These are phyloP conservation scores for Chrysoporthe puriensis DNA, from an alignment of 2,329 filamentous ascomycete genomes.

Conservation along the genomic window DNA sequence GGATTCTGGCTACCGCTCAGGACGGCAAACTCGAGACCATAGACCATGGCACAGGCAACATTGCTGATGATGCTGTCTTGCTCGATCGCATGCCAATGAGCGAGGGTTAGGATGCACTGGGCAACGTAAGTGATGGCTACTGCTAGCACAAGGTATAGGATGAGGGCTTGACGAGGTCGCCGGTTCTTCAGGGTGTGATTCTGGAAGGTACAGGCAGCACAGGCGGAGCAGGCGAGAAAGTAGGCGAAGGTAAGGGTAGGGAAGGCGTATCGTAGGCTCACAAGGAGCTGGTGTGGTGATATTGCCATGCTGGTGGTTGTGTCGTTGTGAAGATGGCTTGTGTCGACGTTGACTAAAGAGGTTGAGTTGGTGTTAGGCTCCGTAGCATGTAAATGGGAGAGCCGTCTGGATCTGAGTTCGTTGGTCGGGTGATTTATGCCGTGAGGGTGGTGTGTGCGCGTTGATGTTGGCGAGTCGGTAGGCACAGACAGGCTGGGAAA, in stretches of 20 bases:
- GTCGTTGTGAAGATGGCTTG: not conserved
- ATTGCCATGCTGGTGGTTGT: constrained; percentile 22
- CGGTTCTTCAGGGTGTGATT: constrained; percentile 35
- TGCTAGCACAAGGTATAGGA: constrained; percentile 48
- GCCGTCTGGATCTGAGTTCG: not conserved
- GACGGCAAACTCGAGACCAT: constrained; percentile 61
- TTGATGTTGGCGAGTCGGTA: not conserved
- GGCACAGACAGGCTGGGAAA: not conserved
- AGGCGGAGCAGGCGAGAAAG: constrained; percentile 55
- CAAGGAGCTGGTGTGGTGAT: constrained; percentile 40
- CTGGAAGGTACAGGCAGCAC: constrained; percentile 59
- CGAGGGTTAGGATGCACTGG: constrained; percentile 49
- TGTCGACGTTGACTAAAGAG: not conserved
- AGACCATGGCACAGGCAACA: constrained; percentile 66
- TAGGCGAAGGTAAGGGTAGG: constrained; percentile 61
- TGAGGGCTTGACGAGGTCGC: constrained; percentile 42
- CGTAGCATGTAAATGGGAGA: not conserved
- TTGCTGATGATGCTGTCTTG: constrained; percentile 59
- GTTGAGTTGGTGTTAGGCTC: not conserved
- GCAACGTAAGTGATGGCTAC: constrained; percentile 51
- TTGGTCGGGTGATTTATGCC: not conserved
- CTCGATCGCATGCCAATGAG: constrained; percentile 32
- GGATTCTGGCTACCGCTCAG: constrained; percentile 54
- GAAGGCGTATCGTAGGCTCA: constrained; percentile 60
- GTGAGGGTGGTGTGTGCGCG: not conserved